phyloP scores from a whole-genome alignment of 225 moss, liverwort and hornwort genomes.

The Pseudoscleropodium purum region DNA sequence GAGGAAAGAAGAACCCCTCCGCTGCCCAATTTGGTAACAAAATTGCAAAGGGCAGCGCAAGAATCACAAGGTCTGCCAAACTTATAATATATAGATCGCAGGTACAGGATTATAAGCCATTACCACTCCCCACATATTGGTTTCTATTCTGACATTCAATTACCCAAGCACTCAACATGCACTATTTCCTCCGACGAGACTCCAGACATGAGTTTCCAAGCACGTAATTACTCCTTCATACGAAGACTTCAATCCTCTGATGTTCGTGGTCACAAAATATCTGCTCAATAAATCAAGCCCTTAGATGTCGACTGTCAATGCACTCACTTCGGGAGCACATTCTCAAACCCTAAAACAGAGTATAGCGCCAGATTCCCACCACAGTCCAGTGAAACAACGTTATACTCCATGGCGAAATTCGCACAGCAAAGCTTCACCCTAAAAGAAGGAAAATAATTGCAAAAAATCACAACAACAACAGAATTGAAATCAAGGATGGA shows the following conservation, averaged over 20 bases:
- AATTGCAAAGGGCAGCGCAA: not conserved
- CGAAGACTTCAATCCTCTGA: not conserved
- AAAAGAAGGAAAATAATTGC: not conserved
- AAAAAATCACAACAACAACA: not conserved
- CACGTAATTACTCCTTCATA: not conserved
- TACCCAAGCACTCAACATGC: too few species aligned
- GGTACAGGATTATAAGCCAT: not conserved
- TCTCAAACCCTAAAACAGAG: not conserved
- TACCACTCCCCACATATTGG: not conserved
- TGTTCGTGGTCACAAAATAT: not conserved
- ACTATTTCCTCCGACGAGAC: not conserved
- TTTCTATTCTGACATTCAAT: not conserved
- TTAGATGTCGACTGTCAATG: not conserved
- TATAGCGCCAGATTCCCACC: not conserved
- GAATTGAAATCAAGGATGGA: not conserved
- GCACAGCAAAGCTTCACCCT: not conserved
- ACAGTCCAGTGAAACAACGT: not conserved
- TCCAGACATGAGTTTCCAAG: not conserved
- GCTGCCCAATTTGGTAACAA: not conserved
- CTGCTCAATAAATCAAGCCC: not conserved
- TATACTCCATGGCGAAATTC: not conserved
- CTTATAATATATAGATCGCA: not conserved
- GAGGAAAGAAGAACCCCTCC: not conserved
- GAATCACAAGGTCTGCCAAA: not conserved
- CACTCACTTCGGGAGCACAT: not conserved